Base-by-base conservation (phyloP, 2,329 filamentous ascomycete genomes). In the Aureobasidium sp. region DNA sequence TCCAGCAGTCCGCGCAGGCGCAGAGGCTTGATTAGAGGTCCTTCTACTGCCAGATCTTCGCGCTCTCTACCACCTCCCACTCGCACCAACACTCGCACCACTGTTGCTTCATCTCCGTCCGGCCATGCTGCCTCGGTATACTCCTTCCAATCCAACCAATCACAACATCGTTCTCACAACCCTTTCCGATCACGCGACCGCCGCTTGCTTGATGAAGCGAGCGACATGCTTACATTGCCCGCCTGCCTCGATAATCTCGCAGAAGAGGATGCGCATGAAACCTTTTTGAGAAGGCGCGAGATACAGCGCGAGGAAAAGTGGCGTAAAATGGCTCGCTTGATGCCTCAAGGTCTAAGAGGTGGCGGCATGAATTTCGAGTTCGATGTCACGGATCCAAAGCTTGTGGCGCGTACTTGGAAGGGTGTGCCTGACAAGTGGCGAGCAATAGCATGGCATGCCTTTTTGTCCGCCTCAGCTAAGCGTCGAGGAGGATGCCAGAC, bases 381-480 rank as follows among this genome's bases (percentile, higher is more conserved):
- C 71, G 92, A 97, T 74, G 83, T 84, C 41, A 85, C 82, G 66
- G 89, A 88, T 72, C 82, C 89, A 6, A 81, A 97, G 73, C 79
- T 99, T 47, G 87, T 96, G 63, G 88, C 92, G 67, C 85, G 94
- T 62, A 95, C 92, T 1, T 99, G 94, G 94, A 99, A 99, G 73
- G 94, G 94, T 34, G 96, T 99, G 66, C 94, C 94, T 0, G 94
- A 99, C 75, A 86, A 91, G 65, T 99, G 94, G 94, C 88, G 94
- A 57, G 85, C 88, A 36, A 88, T 90, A 1, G 94, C 93, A 2
- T 99, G 94, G 94, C 93, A 93, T 77, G 91, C 92, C 4, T 99
- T 99, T 72, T 82, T 99, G 32, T 83, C 86, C 7, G 79, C 88
- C 9, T 93, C 90, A 66, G 91, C 92, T 37, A 86, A 83, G 70